These are phyloP conservation scores for Arachnomyces sp. DNA, from an alignment of 2,329 filamentous ascomycete genomes.

Conservation along the genomic window DNA sequence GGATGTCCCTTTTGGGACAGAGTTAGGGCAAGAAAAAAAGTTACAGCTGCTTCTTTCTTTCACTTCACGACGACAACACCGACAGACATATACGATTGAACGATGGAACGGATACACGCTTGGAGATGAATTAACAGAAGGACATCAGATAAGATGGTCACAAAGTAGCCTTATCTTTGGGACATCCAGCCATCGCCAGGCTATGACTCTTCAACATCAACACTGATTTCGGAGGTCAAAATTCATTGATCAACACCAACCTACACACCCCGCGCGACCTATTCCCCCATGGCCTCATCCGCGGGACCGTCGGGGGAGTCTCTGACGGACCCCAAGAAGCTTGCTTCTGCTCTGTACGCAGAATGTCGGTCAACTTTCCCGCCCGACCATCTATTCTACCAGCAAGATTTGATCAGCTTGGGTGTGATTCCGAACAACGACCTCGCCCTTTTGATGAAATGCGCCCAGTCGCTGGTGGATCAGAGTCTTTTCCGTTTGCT, in stretches of 20 bases:
- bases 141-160: too few species aligned
- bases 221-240: conserved; percentile 7
- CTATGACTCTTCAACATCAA: conserved; percentile 20
- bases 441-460: conserved; percentile 34
- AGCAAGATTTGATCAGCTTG: conserved; percentile 37
- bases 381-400: conserved; percentile 37
- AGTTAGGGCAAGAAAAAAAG: too few species aligned
- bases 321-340: conserved; percentile 23
- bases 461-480: conserved; percentile 37
- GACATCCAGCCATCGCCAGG: conserved; percentile 2
- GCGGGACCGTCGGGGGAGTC: conserved; percentile 23
- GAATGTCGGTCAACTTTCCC: conserved; percentile 33
- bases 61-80: too few species aligned
- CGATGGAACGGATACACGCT: too few species aligned
- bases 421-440: conserved; percentile 37
- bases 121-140: too few species aligned
- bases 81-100: too few species aligned
- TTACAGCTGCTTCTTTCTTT: too few species aligned
- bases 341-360: conserved; percentile 39
- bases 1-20: too few species aligned
- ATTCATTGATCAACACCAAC: conserved; percentile 10
- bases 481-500: conserved; percentile 40
- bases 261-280: conserved; percentile 4
- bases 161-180: too few species aligned
- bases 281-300: conserved; percentile 16